Evolutionary conservation across 441 rosid genomes (phyloP).

Genomic region (Adansonia rubrostipa): DNA sequence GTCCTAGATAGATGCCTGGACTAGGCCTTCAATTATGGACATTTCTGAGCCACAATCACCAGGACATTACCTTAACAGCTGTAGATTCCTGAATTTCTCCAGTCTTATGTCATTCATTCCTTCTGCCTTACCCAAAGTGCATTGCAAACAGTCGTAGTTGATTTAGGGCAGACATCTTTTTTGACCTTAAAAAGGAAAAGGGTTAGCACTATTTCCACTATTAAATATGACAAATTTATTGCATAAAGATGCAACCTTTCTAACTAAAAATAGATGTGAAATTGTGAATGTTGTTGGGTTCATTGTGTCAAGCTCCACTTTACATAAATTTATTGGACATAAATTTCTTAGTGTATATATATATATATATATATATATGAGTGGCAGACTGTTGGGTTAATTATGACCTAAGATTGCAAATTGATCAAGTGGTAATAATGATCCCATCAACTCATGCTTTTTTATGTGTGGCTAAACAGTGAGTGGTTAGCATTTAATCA

Average conservation of each 20-base stretch:
- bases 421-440: slow-evolving; percentile 22
- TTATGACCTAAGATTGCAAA: slow-evolving; percentile 39
- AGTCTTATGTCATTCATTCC: slow-evolving; percentile 1
- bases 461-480: slow-evolving; percentile 25
- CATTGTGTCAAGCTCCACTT: slow-evolving; percentile 14
- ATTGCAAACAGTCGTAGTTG: slow-evolving; percentile 11
- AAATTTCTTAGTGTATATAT: not conserved
- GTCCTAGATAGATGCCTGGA: not conserved
- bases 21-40: slow-evolving; percentile 1
- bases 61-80: not conserved
- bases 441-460: slow-evolving; percentile 29
- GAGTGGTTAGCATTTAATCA: slow-evolving; percentile 19
- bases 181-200: not conserved
- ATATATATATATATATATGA: not conserved
- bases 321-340: not conserved
- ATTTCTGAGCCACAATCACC: slow-evolving; percentile 20
- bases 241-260: not conserved
- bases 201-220: not conserved
- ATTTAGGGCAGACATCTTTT: not conserved
- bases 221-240: slow-evolving; percentile 9
- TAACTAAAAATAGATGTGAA: not conserved
- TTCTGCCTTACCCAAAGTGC: slow-evolving; percentile 9
- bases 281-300: not conserved
- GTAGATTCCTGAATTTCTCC: not conserved
- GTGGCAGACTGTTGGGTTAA: slow-evolving; percentile 36